Percentiles rank a stretch among this genome's conserved stretches.
These are phyloP conservation scores for Ceriops tagal DNA, from an alignment of 345 rosid species.

Conservation along the genomic window DNA sequence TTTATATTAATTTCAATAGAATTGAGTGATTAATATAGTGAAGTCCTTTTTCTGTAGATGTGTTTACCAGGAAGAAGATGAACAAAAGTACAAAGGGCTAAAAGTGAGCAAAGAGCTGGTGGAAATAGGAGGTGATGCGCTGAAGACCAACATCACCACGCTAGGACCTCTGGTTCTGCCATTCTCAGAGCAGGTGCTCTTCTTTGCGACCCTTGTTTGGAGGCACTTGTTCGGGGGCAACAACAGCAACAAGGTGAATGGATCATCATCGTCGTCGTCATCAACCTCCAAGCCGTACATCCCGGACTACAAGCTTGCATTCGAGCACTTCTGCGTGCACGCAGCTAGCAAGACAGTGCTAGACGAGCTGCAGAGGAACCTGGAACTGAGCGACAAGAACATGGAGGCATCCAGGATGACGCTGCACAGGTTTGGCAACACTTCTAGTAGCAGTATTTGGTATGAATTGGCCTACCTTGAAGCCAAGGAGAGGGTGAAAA, in stretches of 20 bases:
- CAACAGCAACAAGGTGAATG: background rate
- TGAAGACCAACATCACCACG: conserved; percentile 93
- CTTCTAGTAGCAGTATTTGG: conserved; percentile 91
- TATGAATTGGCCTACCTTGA: conserved; percentile 85
- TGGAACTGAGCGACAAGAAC: conserved; percentile 68
- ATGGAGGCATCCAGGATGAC: conserved; percentile 90
- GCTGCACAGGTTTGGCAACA: conserved; percentile 80
- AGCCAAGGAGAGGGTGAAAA: conserved; percentile 72
- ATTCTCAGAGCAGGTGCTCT: conserved; percentile 89
- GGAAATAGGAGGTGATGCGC: conserved; percentile 90
- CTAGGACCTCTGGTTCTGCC: conserved; percentile 89
- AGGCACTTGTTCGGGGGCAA: conserved; percentile 35
- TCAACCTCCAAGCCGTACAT: conserved; percentile 68
- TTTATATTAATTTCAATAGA: background rate
- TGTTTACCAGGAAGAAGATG: conserved; percentile 87
- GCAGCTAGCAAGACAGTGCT: conserved; percentile 79
- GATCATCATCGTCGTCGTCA: conserved; percentile 28
- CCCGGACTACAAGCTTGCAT: conserved; percentile 93
- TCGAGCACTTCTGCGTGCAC: conserved; percentile 89
- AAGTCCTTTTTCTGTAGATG: conserved; percentile 34
- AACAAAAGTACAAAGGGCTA: conserved; percentile 62
- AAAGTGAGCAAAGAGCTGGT: conserved; percentile 74
- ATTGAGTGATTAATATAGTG: background rate
- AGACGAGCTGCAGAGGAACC: conserved; percentile 83
- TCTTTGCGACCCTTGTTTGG: conserved; percentile 60